Percentiles rank a stretch among this genome's conserved stretches.
These are phyloP conservation scores for Sporopachydermia lactativora DNA, from an alignment of 805 yeast genomes.

Conservation along the genomic window DNA sequence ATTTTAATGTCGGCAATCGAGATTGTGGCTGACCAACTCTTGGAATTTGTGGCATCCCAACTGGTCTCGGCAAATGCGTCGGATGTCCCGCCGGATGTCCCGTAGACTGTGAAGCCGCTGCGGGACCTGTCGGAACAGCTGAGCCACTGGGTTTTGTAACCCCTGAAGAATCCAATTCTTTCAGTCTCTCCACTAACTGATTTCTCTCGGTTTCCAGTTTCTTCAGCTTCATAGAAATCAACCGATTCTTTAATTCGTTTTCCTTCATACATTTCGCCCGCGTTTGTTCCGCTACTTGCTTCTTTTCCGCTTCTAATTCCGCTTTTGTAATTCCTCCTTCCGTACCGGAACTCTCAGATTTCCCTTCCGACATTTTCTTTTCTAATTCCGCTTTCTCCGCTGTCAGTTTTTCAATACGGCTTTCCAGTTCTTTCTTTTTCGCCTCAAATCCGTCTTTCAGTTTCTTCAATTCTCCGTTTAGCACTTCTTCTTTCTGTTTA, in stretches of 20 bases:
- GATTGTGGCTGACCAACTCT: not conserved
- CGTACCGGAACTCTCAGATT: conserved; percentile 10
- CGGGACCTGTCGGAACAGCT: not conserved
- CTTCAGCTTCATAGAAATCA: conserved; percentile 40
- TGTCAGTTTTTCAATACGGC: conserved; percentile 9
- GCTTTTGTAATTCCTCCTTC: conserved; percentile 19
- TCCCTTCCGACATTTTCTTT: not conserved
- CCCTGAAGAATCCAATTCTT: conserved; percentile 6
- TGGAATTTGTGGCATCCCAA: not conserved
- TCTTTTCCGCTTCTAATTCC: conserved; percentile 26
- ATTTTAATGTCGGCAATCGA: not conserved
- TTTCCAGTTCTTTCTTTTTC: conserved; percentile 21
- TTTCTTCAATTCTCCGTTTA: not conserved
- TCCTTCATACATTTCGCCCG: conserved; percentile 40
- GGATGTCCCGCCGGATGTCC: not conserved
- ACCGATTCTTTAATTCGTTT: conserved; percentile 40
- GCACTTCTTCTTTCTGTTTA: not conserved
- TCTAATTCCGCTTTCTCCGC: conserved; percentile 4
- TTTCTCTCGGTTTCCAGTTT: conserved; percentile 28
- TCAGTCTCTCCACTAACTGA: conserved; percentile 15
- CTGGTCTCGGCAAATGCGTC: not conserved
- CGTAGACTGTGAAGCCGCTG: not conserved
- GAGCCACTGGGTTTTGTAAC: not conserved
- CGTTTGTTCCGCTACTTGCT: conserved; percentile 28
- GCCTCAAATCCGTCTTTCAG: conserved; percentile 12